These are phyloP conservation scores for Galeopsis tetrahit DNA, from an alignment of 257 asterid species.

Conservation along the genomic window DNA sequence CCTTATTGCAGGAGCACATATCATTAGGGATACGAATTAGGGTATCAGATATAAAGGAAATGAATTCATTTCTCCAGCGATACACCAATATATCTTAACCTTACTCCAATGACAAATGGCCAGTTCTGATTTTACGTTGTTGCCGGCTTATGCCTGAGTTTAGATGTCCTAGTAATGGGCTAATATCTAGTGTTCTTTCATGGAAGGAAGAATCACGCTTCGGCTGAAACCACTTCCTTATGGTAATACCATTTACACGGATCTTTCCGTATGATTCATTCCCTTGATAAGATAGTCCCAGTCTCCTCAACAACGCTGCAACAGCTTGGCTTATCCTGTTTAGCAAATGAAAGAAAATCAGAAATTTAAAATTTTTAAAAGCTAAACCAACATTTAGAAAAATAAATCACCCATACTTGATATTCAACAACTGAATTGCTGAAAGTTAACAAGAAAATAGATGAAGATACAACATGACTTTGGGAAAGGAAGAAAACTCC, in stretches of 20 bases:
- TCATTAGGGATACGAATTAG: constrained; percentile 21
- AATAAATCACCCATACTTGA: not conserved
- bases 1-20: constrained; percentile 16
- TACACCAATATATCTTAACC: constrained; percentile 32
- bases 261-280: constrained; percentile 84
- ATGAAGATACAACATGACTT: constrained; percentile 19
- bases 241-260: constrained; percentile 69
- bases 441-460: not conserved
- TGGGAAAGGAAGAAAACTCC: constrained; percentile 8
- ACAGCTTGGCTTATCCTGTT: constrained; percentile 83
- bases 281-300: constrained; percentile 76
- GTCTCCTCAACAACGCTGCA: constrained; percentile 83
- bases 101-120: constrained; percentile 66
- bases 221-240: constrained; percentile 92
- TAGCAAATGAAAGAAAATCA: constrained; percentile 38
- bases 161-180: constrained; percentile 54
- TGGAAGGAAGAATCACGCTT: constrained; percentile 60
- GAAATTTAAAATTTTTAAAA: constrained; percentile 1
- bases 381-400: constrained; percentile 18
- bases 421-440: constrained; percentile 23
- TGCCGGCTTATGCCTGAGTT: constrained; percentile 77
- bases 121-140: constrained; percentile 75
- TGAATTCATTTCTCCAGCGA: constrained; percentile 20
- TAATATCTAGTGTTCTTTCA: constrained; percentile 42
- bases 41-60: constrained; percentile 26